Conservation (phyloP, 108 stramenopile species). For the Skeletonema menzelii region DNA sequence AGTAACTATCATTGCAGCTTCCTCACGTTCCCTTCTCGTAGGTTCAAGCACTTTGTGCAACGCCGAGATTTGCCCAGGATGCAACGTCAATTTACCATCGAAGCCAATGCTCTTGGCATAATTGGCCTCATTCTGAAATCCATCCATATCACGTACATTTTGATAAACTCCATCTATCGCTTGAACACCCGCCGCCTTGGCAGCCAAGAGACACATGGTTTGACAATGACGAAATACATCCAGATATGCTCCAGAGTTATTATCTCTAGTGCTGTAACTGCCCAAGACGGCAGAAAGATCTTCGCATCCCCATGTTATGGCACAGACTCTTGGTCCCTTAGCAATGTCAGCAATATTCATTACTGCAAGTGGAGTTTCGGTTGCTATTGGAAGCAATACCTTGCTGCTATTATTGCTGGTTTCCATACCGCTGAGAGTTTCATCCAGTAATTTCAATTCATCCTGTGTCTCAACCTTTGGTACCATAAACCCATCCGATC, state of each 20-base stretch:
- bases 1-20: conserved; percentile 26
- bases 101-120: conserved; percentile 42
- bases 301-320: conserved; percentile 49
- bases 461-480: conserved; percentile 46
- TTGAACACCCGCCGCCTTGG: conserved; percentile 42
- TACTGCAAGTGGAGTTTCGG: conserved; percentile 41
- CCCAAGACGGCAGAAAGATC: conserved; percentile 45
- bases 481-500: conserved; percentile 44
- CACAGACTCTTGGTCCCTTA: conserved; percentile 34
- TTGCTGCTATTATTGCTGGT: not conserved
- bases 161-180: conserved; percentile 53
- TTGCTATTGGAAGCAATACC: conserved; percentile 37
- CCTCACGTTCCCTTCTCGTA: conserved; percentile 17
- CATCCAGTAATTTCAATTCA: conserved; percentile 32
- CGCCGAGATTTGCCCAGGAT: conserved; percentile 30
- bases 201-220: conserved; percentile 44
- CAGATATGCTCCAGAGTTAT: conserved; percentile 15
- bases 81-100: conserved; percentile 46
- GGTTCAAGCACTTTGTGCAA: conserved; percentile 33
- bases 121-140: conserved; percentile 29
- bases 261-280: conserved; percentile 21
- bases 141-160: conserved; percentile 36
- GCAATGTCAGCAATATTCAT: conserved; percentile 43
- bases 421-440: conserved; percentile 25
- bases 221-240: conserved; percentile 40